Percentiles rank a stretch among this genome's conserved stretches.
These are phyloP conservation scores for Cairneyella variabilis DNA, from an alignment of 495 filamentous ascomycete species.

Conservation along the genomic window DNA sequence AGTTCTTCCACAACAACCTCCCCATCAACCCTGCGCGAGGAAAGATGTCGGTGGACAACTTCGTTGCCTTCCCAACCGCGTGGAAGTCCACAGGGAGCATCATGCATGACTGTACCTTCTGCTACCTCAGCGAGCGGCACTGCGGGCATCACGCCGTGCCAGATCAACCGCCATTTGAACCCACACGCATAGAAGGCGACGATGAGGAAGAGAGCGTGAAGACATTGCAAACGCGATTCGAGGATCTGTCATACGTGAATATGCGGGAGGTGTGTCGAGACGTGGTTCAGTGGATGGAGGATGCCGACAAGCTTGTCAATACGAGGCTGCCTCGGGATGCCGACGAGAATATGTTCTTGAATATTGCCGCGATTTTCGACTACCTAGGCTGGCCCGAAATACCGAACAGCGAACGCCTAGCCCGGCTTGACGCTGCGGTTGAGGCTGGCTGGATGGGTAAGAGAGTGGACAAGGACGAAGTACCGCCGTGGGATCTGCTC, in stretches of 20 bases:
- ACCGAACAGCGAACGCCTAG: slow-evolving; percentile 1
- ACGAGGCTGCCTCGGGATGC: not conserved
- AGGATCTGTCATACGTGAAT: slow-evolving; percentile 2
- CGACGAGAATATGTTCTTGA: not conserved
- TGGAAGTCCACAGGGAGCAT: not conserved
- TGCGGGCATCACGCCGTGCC: slow-evolving; percentile 2
- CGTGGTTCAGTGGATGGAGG: not conserved
- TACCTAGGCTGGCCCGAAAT: slow-evolving; percentile 3
- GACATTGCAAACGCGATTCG: slow-evolving; percentile 2
- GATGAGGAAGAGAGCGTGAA: not conserved
- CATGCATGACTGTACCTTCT: slow-evolving; percentile 1
- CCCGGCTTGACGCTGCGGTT: slow-evolving; percentile 3
- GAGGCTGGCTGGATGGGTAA: slow-evolving; percentile 5
- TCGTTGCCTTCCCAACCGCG: slow-evolving; percentile 1
- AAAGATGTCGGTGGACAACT: not conserved
- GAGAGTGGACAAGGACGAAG: slow-evolving; percentile 6
- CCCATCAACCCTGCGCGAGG: not conserved
- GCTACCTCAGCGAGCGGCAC: slow-evolving; percentile 3
- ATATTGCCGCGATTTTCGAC: not conserved
- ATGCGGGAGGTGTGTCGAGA: slow-evolving; percentile 2
- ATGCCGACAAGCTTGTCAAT: not conserved
- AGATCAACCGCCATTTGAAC: slow-evolving; percentile 1
- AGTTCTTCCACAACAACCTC: slow-evolving; percentile 1
- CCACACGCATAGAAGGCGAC: not conserved
- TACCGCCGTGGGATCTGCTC: slow-evolving; percentile 3